These are phyloP conservation scores for Smallanthus sonchifolius DNA, from an alignment of 129 eudicot genomes.

Conservation along the genomic window DNA sequence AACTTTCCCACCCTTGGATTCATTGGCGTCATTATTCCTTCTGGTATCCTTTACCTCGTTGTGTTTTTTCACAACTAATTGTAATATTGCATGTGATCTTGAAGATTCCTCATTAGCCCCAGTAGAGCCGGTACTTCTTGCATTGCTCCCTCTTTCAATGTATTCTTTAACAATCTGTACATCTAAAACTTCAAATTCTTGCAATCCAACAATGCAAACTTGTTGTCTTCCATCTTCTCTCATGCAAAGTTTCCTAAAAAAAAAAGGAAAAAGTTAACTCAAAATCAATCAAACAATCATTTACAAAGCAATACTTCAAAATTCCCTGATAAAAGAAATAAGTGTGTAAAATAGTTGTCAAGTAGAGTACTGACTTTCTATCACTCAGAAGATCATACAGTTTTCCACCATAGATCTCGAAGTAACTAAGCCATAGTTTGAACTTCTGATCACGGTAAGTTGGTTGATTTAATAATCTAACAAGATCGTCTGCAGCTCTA, in stretches of 20 bases:
- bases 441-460: conserved; percentile 71
- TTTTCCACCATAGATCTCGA: conserved; percentile 95
- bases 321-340: neutral
- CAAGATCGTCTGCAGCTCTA: conserved; percentile 92
- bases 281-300: neutral
- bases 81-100: conserved; percentile 89
- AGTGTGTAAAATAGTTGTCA: conserved; percentile 1
- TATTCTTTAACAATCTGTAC: conserved; percentile 91
- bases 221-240: conserved; percentile 98
- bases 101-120: conserved; percentile 98
- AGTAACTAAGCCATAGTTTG: conserved; percentile 91
- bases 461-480: conserved; percentile 77
- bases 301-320: conserved; percentile 5
- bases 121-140: conserved; percentile 96
- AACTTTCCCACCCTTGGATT: conserved; percentile 64
- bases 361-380: conserved; percentile 48
- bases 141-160: conserved; percentile 78
- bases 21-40: conserved; percentile 60
- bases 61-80: conserved; percentile 82
- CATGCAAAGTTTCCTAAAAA: conserved; percentile 81
- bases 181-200: conserved; percentile 96
- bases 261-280: neutral
- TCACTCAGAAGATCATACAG: conserved; percentile 86
- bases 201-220: conserved; percentile 95
- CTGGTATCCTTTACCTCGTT: conserved; percentile 65